Base-by-base conservation (phyloP, 345 rosid genomes). In the Aquilaria yunnanensis region DNA sequence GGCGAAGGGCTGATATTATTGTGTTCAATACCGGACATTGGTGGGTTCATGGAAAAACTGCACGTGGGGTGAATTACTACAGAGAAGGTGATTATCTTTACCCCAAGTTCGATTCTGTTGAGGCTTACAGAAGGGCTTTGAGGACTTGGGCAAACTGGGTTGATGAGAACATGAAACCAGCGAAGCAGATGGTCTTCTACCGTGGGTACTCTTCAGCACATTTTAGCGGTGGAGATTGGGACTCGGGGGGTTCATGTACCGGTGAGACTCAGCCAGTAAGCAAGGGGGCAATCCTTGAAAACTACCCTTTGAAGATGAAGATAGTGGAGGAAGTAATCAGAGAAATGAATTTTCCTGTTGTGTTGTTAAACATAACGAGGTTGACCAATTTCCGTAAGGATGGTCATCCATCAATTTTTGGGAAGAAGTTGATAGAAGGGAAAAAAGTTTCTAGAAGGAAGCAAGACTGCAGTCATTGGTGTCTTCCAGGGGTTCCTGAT, bases 1-100 rank as follows among this genome's bases (percentile, higher is more conserved):
- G 96, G 97, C 85, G 78, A 76, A 79, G 78, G 32, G 97, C 90
- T 47, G 84, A 94, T 74, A 88, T 94, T 68, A 81, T 90, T 64
- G 83, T 90, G 54, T 94, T 94, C 69, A 94, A 94, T 77, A 94
- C 96, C 41, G 97, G 87, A 56, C 99, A 94, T 67, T 90, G 96
- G 99, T 94, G 99, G 99, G 82, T 84, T 72, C 97, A 90, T 80
- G 97, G 97, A 63, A 94, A 94, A 77, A 94, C 99, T 62, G 85
- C 95, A 37, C 81, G 96, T 45, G 97, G 97, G 86, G 81, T 77
- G 77, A 85, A 88, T 70, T 94, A 94, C 80, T 94, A 78, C 70
- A 86, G 86, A 83, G 99, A 90, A 80, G 96, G 99, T 63, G 87
- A 86, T 70, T 72, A 80, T 79, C 63, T 88, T 66, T 82, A 90